These are phyloP conservation scores for Diaporthe humulicola DNA, from an alignment of 2,329 filamentous ascomycete species.

Conservation along the genomic window DNA sequence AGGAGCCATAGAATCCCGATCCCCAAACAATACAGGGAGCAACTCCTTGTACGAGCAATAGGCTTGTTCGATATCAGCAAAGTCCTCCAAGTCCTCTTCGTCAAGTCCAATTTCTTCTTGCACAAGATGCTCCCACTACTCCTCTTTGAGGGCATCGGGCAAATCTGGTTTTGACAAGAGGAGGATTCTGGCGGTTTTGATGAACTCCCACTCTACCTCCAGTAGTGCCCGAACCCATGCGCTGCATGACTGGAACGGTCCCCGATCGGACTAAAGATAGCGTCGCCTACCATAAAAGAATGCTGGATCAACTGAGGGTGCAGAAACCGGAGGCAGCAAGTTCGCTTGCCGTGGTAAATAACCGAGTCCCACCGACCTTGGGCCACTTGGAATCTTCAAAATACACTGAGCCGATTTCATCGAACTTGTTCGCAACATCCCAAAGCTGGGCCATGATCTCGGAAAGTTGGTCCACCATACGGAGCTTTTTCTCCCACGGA, in stretches of 20 bases:
- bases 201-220: neutral
- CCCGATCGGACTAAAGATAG: neutral
- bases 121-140: neutral
- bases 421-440: neutral
- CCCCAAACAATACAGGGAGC: neutral
- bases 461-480: neutral
- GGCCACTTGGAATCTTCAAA: neutral
- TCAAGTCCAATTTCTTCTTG: neutral
- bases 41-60: neutral
- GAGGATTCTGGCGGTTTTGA: neutral
- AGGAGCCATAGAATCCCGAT: neutral
- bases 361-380: neutral
- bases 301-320: neutral
- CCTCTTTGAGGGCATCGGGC: neutral
- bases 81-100: neutral
- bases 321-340: neutral
- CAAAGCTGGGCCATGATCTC: neutral
- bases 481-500: neutral
- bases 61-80: neutral
- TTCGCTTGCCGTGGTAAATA: neutral
- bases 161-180: neutral
- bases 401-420: neutral
- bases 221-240: neutral
- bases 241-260: neutral
- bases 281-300: neutral